Percentiles rank a stretch among this genome's conserved stretches.
These are phyloP conservation scores for Petunia secreta DNA, from an alignment of 257 asterid genomes.

Conservation along the genomic window DNA sequence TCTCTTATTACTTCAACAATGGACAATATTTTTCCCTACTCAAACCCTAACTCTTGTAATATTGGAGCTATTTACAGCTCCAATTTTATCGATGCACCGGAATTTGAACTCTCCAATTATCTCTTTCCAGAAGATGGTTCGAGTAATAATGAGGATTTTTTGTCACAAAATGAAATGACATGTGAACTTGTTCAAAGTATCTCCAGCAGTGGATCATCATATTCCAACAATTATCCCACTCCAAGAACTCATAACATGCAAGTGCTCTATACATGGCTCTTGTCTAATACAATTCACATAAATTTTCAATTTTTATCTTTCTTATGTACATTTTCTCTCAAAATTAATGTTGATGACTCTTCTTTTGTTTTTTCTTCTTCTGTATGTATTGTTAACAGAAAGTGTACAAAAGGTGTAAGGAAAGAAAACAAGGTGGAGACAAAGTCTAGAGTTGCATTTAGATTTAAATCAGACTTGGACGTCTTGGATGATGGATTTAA, in stretches of 20 bases:
- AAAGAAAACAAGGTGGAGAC: background rate
- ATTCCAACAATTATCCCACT: background rate
- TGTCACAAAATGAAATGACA: background rate
- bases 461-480: slow-evolving; percentile 36
- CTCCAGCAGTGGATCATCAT: slow-evolving; percentile 17
- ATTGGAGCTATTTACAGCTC: background rate
- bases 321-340: background rate
- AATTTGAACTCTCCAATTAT: slow-evolving; percentile 25
- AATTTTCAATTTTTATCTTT: background rate
- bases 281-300: background rate
- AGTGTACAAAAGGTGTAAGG: slow-evolving; percentile 13
- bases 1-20: slow-evolving; percentile 6
- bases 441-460: slow-evolving; percentile 29
- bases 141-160: background rate
- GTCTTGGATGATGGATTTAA: slow-evolving; percentile 42
- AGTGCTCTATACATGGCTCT: slow-evolving; percentile 6
- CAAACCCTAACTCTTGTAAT: slow-evolving; percentile 34
- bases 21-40: slow-evolving; percentile 21
- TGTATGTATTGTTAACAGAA: background rate
- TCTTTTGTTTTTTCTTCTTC: too few species aligned
- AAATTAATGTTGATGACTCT: background rate
- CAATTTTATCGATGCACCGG: background rate
- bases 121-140: background rate
- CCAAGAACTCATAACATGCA: slow-evolving; percentile 31
- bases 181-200: slow-evolving; percentile 6